Evolutionary conservation across 345 rosid species (phyloP).

Genomic region (Hevea brasiliensis): DNA sequence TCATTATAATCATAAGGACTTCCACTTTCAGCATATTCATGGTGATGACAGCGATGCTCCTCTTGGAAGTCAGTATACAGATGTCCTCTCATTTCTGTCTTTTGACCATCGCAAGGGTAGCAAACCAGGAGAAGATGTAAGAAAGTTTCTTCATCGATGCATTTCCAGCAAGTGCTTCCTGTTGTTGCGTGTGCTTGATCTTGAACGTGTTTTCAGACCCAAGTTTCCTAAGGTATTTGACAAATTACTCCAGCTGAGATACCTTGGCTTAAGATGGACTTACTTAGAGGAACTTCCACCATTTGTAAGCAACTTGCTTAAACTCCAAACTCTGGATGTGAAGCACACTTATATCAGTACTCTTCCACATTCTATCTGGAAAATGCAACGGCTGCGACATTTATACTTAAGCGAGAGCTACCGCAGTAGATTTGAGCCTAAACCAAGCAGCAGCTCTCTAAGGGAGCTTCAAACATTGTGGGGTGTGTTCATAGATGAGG

Average conservation of each 20-base stretch:
- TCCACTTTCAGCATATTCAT: no score
- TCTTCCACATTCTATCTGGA: not conserved
- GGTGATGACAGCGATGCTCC: no score
- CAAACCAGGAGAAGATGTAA: not conserved
- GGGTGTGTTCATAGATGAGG: not conserved
- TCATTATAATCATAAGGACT: no score
- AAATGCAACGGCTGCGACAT: not conserved
- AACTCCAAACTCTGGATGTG: not conserved
- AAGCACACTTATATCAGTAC: not conserved
- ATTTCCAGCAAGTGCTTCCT: not conserved
- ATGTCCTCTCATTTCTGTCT: not conserved
- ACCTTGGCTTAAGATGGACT: slow-evolving; percentile 20
- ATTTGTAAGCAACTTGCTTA: not conserved
- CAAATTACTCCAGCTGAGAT: not conserved
- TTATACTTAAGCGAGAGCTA: not conserved
- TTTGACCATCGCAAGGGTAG: not conserved
- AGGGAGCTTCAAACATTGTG: not conserved
- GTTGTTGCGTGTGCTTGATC: not conserved
- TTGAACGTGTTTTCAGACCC: not conserved
- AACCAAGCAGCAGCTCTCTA: not conserved
- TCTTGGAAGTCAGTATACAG: no score
- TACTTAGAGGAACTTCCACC: not conserved
- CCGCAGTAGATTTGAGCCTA: not conserved
- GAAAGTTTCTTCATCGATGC: not conserved
- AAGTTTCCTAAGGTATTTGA: not conserved